Evolutionary conservation across 768 basidiomycete species (phyloP), one percentile per base, ranked within the genome.

Genomic region (Amanita inopinata): DNA sequence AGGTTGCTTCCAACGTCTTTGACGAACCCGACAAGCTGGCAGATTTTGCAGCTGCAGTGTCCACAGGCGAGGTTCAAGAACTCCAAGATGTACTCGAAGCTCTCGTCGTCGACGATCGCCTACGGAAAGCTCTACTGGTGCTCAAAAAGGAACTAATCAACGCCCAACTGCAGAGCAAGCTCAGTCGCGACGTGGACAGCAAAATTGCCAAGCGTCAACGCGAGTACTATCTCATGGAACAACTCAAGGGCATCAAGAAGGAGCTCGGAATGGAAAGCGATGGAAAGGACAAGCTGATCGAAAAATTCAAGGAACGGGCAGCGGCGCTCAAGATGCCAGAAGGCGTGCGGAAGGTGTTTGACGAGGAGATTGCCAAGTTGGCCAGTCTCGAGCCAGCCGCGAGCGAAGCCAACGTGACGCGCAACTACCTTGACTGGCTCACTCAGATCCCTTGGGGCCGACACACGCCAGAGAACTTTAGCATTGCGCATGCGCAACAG

Each of bases 81-180:
- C 70, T 97, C 15, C 96, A 98, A 60, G 89, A 88, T 49, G 92
- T 98, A 0, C 69, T 98, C 25, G 93, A 97, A 61, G 80, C 79
- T 48, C 70, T 89, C 17, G 73, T 74, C 2, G 82, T 98, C 14
- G 87, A 90, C 40, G 92, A 94, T 49, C 73, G 96, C 12, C 68
- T 98, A 8, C 83, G 86, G 49, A 92, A 92, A 62, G 85, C 92
- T 0, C 67, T 98, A 6, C 64, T 92, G 20, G 90, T 98, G 1
- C 71, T 99, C 49, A 98, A 98, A 73, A 98, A 97, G 62, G 96
- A 98, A 59, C 73, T 97, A 23, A 96, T 97, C 60, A 97, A 97
- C 51, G 91, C 92, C 0, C 91, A 97, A 57, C 64, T 98, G 38
- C 94, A 96, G 61, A 80, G 76, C 53, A 96, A 94, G 63, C 83